Conservation (phyloP, 176 grass and related monocot genomes). For the Bromus sterilis region DNA sequence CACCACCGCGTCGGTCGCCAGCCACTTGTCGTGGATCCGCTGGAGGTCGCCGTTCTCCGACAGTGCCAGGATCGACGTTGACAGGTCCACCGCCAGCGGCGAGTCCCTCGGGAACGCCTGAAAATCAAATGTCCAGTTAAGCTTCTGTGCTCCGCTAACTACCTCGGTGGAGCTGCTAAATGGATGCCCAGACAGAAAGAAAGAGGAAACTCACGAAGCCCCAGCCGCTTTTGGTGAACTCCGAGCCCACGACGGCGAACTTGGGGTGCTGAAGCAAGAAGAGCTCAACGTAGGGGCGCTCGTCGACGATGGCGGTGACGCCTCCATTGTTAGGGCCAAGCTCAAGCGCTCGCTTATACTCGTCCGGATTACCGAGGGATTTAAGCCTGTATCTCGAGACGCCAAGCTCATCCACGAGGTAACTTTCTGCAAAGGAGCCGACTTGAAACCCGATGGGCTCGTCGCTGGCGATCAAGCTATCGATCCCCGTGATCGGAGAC, state of each 20-base stretch:
- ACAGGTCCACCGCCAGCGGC: conserved; percentile 60
- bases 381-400: conserved; percentile 55
- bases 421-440: conserved; percentile 63
- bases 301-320: conserved; percentile 65
- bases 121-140: neutral
- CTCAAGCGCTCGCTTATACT: conserved; percentile 43
- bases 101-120: conserved; percentile 78
- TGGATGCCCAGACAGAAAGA: too few relatives aligned
- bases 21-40: conserved; percentile 74
- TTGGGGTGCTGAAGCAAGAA: conserved; percentile 42
- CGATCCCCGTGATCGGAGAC: conserved; percentile 62
- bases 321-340: conserved; percentile 56
- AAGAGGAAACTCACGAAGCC: conserved; percentile 60
- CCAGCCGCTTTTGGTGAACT: conserved; percentile 84
- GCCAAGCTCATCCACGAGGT: conserved; percentile 61
- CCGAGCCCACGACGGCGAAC: conserved; percentile 52
- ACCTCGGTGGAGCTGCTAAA: too few relatives aligned
- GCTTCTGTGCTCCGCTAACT: too few relatives aligned
- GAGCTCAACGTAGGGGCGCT: conserved; percentile 52
- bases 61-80: conserved; percentile 69
- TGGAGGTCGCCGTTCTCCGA: conserved; percentile 89
- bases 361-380: conserved; percentile 30
- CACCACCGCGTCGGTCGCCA: neutral
- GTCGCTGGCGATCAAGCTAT: conserved; percentile 44
- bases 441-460: conserved; percentile 67